Base-by-base conservation (phyloP, 257 asterid species). In the Capsicum pubescens region DNA sequence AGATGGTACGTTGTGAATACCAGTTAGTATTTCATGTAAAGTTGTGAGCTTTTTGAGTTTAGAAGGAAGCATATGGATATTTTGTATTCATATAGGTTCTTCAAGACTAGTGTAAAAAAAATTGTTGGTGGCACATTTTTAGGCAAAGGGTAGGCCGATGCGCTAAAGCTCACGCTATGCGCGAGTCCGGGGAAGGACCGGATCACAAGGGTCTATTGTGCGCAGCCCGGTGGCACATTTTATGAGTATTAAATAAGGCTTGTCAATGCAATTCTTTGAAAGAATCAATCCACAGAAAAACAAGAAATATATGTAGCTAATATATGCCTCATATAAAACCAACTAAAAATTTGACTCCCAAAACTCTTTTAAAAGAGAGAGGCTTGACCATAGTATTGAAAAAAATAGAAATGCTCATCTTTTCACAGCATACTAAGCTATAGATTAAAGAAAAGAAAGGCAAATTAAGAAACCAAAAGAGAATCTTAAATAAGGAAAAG, bases 11-110 rank as follows among this genome's bases (percentile, higher is more conserved):
- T 76, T 76, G 0, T 0, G 60, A 7, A 52, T 52, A 2, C 64
- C 19, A 77, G 1, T 77, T 54, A 56, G 16, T 8, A 16, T 54
- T 77, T 26, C 16, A 26, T 8, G 55, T 44, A 69, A 82, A 82
- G 55, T 0, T 32, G 10, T 68, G 68, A 87, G 26, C 79, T 86
- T 90, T 77, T 56, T 87, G 44, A 87, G 56, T 19, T 82, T 89
- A 82, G 83, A 85, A 71, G 83, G 72, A 36, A 88, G 66, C 92
- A 89, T 88, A 58, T 83, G 79, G 11, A 15, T 55, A 19, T 74
- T 74, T 74, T 50, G 81, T 13, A 39, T 39, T 39, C 44, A 39
- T 39, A 39, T 39, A 39, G 44, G 4, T 39, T 39, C 44, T 39
- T 39, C 44, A 39, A 39, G 5, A 39, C 5, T 39, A 39, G 44